Base-by-base conservation (phyloP, 1,284 basidiomycete species). In the Microbotryomycetes sp. region DNA sequence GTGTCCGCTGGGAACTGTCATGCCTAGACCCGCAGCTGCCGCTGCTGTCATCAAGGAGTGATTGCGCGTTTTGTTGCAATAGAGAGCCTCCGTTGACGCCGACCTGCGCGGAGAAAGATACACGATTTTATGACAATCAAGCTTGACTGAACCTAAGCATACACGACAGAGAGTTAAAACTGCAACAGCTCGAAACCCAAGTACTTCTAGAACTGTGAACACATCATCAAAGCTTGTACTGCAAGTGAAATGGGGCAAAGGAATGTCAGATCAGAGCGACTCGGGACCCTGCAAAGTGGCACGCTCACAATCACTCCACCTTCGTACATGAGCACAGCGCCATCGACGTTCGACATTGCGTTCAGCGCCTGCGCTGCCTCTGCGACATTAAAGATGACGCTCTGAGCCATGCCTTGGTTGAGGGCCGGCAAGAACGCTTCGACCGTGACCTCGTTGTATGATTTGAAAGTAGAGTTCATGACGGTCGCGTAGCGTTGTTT, bases 1-100 rank as follows among this genome's bases (percentile, higher is more conserved):
- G 9, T 82, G 91, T 11, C 84, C 88, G 71, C 79, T 91, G 21
- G 89, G 89, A 1, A 75, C 80, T 5, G 85, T 89, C 59, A 59
- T 58, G 3, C 65, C 71, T 3, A 46, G 66, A 6, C 49, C 61
- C 15, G 28, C 45, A 26, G 47, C 26, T 55, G 45, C 35, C 35
- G 9, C 35, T 18, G 35, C 9, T 18, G 35, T 41, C 35, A 41
- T 41, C n/a, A n/a, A n/a, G n/a, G n/a, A n/a, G n/a, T n/a, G n/a
- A n/a, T n/a, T n/a, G n/a, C n/a, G n/a, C n/a, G n/a, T n/a, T n/a
- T n/a, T n/a, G n/a, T n/a, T n/a, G n/a, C n/a, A n/a, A n/a, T n/a
- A n/a, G n/a, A n/a, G n/a, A n/a, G n/a, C n/a, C n/a, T n/a, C n/a
- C n/a, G n/a, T n/a, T n/a, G n/a, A n/a, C n/a, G n/a, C n/a, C n/a